Evolutionary conservation across 148 eudicot species (phyloP), one percentile per base, ranked within the genome.

Genomic region (Nepenthes gracilis): DNA sequence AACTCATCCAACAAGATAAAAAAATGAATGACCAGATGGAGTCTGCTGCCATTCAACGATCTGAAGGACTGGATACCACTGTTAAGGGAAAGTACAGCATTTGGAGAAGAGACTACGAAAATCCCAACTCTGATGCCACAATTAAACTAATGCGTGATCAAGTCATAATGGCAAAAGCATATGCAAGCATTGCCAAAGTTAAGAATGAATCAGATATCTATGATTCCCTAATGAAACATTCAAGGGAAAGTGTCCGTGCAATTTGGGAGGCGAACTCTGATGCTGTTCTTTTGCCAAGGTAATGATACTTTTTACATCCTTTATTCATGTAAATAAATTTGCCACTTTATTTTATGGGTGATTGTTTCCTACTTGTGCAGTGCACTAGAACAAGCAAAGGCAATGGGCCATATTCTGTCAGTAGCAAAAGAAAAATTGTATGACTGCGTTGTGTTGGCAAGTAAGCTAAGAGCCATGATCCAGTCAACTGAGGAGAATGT

Each of bases 71-170:
- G 66, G 88, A 94, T 70, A 89, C 95, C 73, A 83, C 87, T 64
- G 68, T 67, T 68, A 84, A 69, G 71, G 92, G 87, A 40, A 94
- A 74, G 80, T 94, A 86, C 61, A 77, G 84, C 72, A 94, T 94
- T 76, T 94, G 99, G 99, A 86, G 99, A 76, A 78, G 69, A 70
- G 95, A 86, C 69, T 94, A 81, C 67, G 97, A 87, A 47, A 86
- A 80, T 55, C 95, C 95, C 36, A 94, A 89, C 64, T 86, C 97
- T 67, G 99, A 85, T 77, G 84, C 99, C 61, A 94, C 79, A 49
- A 69, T 94, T 36, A 94, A 84, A 68, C 97, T 94, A 58, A 94
- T 94, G 92, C 85, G 83, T 47, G 95, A 94, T 75, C 99, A 94
- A 80, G 80, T 94, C 62, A 89, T 94, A 71, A 94, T 94, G 99